Base-by-base conservation (phyloP, 1,284 basidiomycete species). In the Sporisorium graminicola region DNA sequence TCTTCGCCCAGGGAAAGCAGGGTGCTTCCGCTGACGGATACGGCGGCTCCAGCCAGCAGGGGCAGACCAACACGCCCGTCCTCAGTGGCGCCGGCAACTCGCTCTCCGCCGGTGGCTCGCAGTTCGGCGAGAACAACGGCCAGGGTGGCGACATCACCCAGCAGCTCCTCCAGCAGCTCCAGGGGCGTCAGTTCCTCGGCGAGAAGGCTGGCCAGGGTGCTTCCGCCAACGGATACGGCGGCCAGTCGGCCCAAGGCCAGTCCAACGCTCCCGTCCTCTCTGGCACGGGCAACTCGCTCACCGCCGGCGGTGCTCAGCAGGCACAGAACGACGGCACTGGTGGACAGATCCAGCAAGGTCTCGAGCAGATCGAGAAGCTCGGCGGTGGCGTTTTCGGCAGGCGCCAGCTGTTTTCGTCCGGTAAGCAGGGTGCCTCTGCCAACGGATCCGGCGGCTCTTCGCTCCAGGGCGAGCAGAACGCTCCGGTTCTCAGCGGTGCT, bases 211-310 rank as follows among this genome's bases (percentile, higher is more conserved):
- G 58, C 47, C 33, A 46, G 44, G 57, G 51, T 55, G 29, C 29
- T 31, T 31, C 29, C 26, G 58, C 58, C 24, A 49, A 67, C 26
- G 65, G 58, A 5, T 67, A 37, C 42, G 65, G 65, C 33, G 65
- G 65, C 14, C 42, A 49, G 20, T 61, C 58, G 13, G 13, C 13
- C 9, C 65, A 67, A 53, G 53, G 54, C 18, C 65, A 67, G 58
- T 18, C 24, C 49, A 67, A 67, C 58, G 47, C 47, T 13, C 65
- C 65, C 26, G 58, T 67, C 14, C 53, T 67, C 22, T 58, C 54
- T 4, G 65, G 65, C 20, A 54, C 65, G 7, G 58, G 65, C 54
- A 67, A 67, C 65, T 67, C 65, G 20, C 53, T 67, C 33, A 61
- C 65, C 43, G 24, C 54, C 20, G 65, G 65, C 51, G 65, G 65